Evolutionary conservation across 139 green algal genomes (phyloP), one percentile per base, ranked within the genome.

Genomic region (Edaphochlamys debaryana): DNA sequence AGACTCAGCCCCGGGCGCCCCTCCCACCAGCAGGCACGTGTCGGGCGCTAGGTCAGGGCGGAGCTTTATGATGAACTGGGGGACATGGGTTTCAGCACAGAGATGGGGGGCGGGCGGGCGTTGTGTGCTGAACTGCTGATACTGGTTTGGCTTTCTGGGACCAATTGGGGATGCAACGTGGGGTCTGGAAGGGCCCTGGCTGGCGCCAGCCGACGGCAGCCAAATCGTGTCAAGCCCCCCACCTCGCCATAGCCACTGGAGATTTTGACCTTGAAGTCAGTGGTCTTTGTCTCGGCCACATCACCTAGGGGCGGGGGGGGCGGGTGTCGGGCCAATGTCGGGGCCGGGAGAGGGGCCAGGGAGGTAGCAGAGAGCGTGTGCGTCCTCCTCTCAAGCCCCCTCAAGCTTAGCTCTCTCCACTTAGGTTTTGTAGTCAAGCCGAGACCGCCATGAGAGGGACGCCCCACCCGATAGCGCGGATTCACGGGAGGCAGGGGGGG

Each of bases 11-110:
- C n/a, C n/a, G n/a, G n/a, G n/a, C n/a, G n/a, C n/a, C n/a, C n/a
- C n/a, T n/a, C n/a, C n/a, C n/a, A n/a, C 69, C 34, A 90, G 45
- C 8, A 29, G 37, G 36, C 80, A 85, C 23, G 79, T 83, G 20
- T 87, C 83, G 0, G 86, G 86, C 5, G 86, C 86, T 0, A 86
- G 50, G 69, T 87, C 76, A 1, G 80, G 32, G 20, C 76, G 42
- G 0, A 84, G 76, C 41, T 42, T 75, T n/a, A 90, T 73, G 25
- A 83, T 58, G 34, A 83, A 74, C 77, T 83, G 77, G 45, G 45
- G 45, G 45, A 20, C 52, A 38, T 40, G 27, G 62, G 32, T 40
- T 30, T 6, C 23, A 68, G 32, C 62, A 17, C 4, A 30, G 7
- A 38, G 23, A 30, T 22, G 22, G 15, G 13, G 30, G 6, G 23